Evolutionary conservation across 2,329 filamentous ascomycete species (phyloP), one percentile per base, ranked within the genome.

Genomic region (Acephala macrosclerotiorum): DNA sequence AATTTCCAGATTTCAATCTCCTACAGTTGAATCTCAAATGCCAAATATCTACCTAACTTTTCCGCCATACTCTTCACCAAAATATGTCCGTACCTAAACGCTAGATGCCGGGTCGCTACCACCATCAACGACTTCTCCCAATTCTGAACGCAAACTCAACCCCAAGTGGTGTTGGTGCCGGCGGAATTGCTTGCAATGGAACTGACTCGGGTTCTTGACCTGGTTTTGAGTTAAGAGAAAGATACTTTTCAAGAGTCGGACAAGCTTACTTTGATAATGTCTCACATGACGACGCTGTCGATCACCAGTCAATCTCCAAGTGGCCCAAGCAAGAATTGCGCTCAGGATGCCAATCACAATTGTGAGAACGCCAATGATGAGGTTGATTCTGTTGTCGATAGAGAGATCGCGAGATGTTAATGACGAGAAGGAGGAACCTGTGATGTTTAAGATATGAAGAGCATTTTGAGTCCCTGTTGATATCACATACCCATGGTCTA

Each of bases 341-440:
- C 60, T 58, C 18, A 66, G 33, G 5, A 65, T 40, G 3, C 59
- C 66, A 56, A 60, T 60, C 2, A 63, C 33, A 26, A 63, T 42
- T 8, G 63, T 53, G 16, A 68, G 20, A 16, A 68, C 55, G 2
- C 66, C 63, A 36, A 68, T 33, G 35, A 68, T 66, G 53, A 68
- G 20, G 33, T 67, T 67, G 51, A 64, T 58, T 3, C 36, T 42
- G n/a, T 36, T 58, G 20, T 64, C 65, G 26, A 55, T 26, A 14
- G 66, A 61, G 7, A 68, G 51, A 35, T 14, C 20, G 11, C 63
- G 60, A 18, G 33, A 51, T 26, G 20, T 25, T 2, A 25, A 29
- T 18, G n/a, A n/a, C 42, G 18, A 18, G 3, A 20, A 45, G 18
- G 42, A n/a, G 16, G 8, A 20, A n/a, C 7, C n/a, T 45, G 42